Evolutionary conservation across 2,329 filamentous ascomycete species (phyloP).

Genomic region (Thermothelomyces thermophilus): DNA sequence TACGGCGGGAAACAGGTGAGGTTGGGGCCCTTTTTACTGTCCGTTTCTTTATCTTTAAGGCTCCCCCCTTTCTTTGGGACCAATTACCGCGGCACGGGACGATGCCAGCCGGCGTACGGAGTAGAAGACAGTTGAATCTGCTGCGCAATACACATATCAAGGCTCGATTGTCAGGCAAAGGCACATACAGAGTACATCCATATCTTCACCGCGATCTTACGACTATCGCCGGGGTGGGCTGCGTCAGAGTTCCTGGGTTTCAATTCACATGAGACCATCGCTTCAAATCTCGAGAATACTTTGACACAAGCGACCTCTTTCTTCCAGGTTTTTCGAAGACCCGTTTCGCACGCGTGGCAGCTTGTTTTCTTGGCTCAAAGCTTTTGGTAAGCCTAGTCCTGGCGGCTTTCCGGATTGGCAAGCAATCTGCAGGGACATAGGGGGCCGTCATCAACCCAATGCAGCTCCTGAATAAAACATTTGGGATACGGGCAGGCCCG

Average conservation of each 20-base stretch:
- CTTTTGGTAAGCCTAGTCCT: background rate
- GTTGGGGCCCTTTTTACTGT: background rate
- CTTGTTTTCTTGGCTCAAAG: slow-evolving; percentile 3
- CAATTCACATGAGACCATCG: slow-evolving; percentile 11
- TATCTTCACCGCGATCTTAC: no score
- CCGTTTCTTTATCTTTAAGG: no score
- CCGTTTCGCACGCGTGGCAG: slow-evolving; percentile 3
- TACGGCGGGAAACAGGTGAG: background rate
- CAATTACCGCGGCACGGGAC: no score
- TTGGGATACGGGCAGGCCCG: background rate
- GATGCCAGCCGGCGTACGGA: no score
- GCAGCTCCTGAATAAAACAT: background rate
- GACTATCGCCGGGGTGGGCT: background rate
- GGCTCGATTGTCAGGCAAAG: background rate
- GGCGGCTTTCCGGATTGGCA: no score
- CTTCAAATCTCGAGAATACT: background rate
- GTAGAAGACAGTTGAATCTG: no score
- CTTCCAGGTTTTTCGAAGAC: slow-evolving; percentile 4
- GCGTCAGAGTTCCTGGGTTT: background rate
- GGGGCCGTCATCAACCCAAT: background rate
- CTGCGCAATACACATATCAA: no score
- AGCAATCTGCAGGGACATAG: background rate
- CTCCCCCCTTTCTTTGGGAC: no score
- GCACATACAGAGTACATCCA: no score
- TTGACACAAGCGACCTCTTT: background rate